Base-by-base conservation (phyloP, 805 yeast genomes). In the Kodamaea laetipori region DNA sequence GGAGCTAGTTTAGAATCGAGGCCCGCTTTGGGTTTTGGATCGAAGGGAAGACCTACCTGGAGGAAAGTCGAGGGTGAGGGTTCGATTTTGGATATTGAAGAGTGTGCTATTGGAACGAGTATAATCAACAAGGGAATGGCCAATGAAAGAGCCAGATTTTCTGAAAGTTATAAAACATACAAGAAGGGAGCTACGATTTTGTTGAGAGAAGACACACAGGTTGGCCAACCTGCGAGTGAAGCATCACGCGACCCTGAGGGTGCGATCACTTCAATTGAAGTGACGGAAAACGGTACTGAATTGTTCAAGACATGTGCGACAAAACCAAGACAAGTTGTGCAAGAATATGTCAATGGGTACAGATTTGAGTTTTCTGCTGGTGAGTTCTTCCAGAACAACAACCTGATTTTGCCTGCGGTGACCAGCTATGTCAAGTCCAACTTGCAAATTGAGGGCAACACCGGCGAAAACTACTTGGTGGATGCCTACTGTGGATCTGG, bases 401-500 rank as follows among this genome's bases (percentile, higher is more conserved):
- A 90, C 63, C 83, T 95, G 15, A 92, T 94, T 18, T 69, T 94
- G 49, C 96, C 97, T 2, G 63, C 71, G 2, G 95, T 94, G 13
- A 85, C 96, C 4, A 71, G 73, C 31, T 90, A 88, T 60, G 99
- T 94, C 12, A 78, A 84, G 47, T 74, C 80, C 6, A 87, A 88
- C 56, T 66, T 90, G 41, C 58, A 63, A 4, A 71, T 69, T 15
- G 67, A 63, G 5, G 73, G 71, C 23, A 57, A 54, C 33, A 43
- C 51, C 6, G 55, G 57, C 2, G 63, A 55, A 19, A 78, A 80
- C 55, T 89, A 82, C 58, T 67, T 90, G 38, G 96, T 90, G 19
- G 98, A 90, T 63, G 95, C 97, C 0, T 90, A 90, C 68, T 90
- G 98, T 73, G 98, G 98, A 1, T 86, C 95, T 3, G 99, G 99